Conservation (phyloP, 2,329 filamentous ascomycete genomes). For the Geosmithia flava region DNA sequence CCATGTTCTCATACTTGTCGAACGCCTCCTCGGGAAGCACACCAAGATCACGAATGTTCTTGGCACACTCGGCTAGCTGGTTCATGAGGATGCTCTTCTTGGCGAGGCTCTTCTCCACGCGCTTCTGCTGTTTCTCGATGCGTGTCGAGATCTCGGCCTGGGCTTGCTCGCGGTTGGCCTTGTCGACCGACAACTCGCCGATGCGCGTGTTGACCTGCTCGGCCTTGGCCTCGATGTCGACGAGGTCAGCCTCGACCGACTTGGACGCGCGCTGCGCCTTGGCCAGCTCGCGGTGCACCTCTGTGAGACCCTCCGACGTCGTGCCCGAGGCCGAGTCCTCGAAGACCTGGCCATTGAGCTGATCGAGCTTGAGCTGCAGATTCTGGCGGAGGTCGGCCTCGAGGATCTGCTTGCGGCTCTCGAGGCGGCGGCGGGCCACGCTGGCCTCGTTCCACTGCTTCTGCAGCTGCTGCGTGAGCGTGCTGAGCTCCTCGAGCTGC, state of each 20-base stretch:
- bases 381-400: constrained; percentile 87
- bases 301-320: constrained; percentile 55
- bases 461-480: constrained; percentile 59
- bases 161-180: constrained; percentile 52
- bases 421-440: constrained; percentile 60
- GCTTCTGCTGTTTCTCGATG: constrained; percentile 79
- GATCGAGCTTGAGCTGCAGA: constrained; percentile 73
- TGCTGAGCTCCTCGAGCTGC: constrained; percentile 60
- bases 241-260: constrained; percentile 54
- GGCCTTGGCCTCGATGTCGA: constrained; percentile 62
- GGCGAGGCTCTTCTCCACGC: constrained; percentile 83
- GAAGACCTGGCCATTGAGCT: constrained; percentile 65
- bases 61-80: constrained; percentile 68
- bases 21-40: constrained; percentile 91
- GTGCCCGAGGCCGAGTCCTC: constrained; percentile 51
- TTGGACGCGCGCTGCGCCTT: constrained; percentile 59
- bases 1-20: constrained; percentile 76
- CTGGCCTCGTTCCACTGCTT: constrained; percentile 67
- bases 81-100: constrained; percentile 71
- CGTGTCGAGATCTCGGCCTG: constrained; percentile 64
- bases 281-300: constrained; percentile 70
- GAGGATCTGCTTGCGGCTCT: constrained; percentile 68
- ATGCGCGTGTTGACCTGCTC: constrained; percentile 39
- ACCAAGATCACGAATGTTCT: constrained; percentile 85
- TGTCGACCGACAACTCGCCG: constrained; percentile 40